Percentiles rank a stretch among this genome's conserved stretches.
Evolutionary conservation across 768 basidiomycete species (phyloP).

Genomic region (Macrolepiota dolichaula): DNA sequence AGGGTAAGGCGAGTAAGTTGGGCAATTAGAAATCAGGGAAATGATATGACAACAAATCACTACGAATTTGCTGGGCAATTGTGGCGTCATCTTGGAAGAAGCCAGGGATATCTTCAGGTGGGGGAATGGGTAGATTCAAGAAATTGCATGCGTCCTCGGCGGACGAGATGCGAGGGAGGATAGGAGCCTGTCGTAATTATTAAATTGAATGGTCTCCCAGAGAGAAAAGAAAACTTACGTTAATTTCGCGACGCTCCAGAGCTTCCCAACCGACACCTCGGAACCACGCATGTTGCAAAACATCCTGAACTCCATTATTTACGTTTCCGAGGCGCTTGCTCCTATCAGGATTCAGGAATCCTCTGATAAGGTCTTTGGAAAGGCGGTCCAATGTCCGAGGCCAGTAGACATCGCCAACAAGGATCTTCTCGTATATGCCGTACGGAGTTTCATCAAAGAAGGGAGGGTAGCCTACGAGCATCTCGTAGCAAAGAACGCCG

Average conservation of each 20-base stretch:
- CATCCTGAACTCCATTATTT: conserved; percentile 87
- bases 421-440: conserved; percentile 97
- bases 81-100: conserved; percentile 62
- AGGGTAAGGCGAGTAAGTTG: not conserved
- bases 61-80: conserved; percentile 55
- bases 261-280: conserved; percentile 92
- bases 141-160: conserved; percentile 87
- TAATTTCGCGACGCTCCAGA: conserved; percentile 81
- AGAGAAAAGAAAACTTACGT: conserved; percentile 42
- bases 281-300: conserved; percentile 93
- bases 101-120: conserved; percentile 77
- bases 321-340: conserved; percentile 91
- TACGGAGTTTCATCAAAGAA: conserved; percentile 98
- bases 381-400: conserved; percentile 87
- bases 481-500: conserved; percentile 95
- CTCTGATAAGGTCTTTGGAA: conserved; percentile 84
- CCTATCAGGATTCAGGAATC: conserved; percentile 89
- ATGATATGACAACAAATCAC: conserved; percentile 66
- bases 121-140: conserved; percentile 73
- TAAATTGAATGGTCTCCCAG: conserved; percentile 1
- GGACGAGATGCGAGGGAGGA: conserved; percentile 77
- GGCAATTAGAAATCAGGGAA: conserved; percentile 68
- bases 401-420: conserved; percentile 85
- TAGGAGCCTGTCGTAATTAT: conserved; percentile 61
- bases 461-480: conserved; percentile 98